Conservation (phyloP, 2,329 filamentous ascomycete genomes). For the Dryadomyces sulphureus region DNA sequence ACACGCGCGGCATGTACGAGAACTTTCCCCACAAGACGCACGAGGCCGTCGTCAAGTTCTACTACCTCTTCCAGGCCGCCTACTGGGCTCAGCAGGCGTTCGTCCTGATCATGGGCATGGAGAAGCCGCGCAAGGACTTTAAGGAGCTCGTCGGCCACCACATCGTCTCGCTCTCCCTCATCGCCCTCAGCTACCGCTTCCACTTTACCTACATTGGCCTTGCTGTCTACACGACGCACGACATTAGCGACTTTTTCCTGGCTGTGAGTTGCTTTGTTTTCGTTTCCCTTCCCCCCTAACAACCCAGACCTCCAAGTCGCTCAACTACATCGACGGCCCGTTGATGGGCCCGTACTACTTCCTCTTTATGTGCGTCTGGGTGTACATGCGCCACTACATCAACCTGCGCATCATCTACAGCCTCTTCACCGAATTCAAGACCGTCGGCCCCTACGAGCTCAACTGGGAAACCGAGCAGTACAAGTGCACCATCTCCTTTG, state of each 20-base stretch:
- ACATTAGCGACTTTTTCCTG: slow-evolving; percentile 90
- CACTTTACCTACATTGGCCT: slow-evolving; percentile 94
- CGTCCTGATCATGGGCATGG: slow-evolving; percentile 70
- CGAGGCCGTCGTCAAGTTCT: slow-evolving; percentile 75
- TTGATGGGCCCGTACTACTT: slow-evolving; percentile 76
- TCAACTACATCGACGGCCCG: slow-evolving; percentile 76
- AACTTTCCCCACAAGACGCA: slow-evolving; percentile 72
- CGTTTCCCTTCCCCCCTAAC: not conserved
- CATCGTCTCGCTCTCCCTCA: slow-evolving; percentile 73
- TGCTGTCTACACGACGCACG: slow-evolving; percentile 86
- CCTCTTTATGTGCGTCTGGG: slow-evolving; percentile 69
- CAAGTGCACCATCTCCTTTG: slow-evolving; percentile 57
- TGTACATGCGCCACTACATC: slow-evolving; percentile 78
- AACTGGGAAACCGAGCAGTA: slow-evolving; percentile 66
- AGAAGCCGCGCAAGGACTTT: slow-evolving; percentile 91
- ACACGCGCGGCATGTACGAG: slow-evolving; percentile 81
- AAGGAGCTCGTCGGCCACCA: slow-evolving; percentile 87
- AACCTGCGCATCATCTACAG: slow-evolving; percentile 66
- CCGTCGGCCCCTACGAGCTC: slow-evolving; percentile 58
- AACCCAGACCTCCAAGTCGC: slow-evolving; percentile 65
- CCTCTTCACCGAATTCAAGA: slow-evolving; percentile 60
- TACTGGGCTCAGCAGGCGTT: slow-evolving; percentile 96
- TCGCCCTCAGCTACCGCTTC: slow-evolving; percentile 80
- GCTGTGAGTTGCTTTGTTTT: slow-evolving; percentile 50
- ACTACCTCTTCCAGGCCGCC: slow-evolving; percentile 85